A percentile compares a stretch with the other conserved stretches of the same genome.
Evolutionary conservation across 1,139 yeast species (phyloP).

Genomic region (Geotrichum fermentans): DNA sequence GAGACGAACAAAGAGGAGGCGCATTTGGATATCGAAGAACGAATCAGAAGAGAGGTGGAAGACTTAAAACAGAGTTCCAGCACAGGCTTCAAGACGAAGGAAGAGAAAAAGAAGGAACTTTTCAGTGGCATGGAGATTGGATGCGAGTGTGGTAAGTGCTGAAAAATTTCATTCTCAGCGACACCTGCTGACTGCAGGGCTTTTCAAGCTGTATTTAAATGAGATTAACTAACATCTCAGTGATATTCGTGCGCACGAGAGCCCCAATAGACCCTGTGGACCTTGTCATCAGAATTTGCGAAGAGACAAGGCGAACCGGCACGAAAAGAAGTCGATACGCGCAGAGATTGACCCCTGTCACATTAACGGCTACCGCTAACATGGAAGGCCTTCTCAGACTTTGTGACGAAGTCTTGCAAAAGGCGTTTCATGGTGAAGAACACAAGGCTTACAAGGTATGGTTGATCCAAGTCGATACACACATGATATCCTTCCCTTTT

Average conservation of each 20-base stretch:
- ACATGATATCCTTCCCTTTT: no score
- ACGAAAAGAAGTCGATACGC: conserved; percentile 60
- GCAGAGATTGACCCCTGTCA: conserved; percentile 76
- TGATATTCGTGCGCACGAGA: conserved; percentile 71
- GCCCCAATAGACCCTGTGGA: conserved; percentile 73
- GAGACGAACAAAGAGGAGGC: conserved; percentile 36
- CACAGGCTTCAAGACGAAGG: conserved; percentile 28
- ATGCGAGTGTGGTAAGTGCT: conserved; percentile 57
- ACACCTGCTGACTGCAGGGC: background rate
- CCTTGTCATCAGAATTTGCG: conserved; percentile 59
- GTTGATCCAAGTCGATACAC: no score
- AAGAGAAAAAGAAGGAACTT: conserved; percentile 44
- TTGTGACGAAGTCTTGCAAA: conserved; percentile 53
- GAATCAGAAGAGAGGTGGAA: conserved; percentile 62
- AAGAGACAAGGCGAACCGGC: conserved; percentile 49
- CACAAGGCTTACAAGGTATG: conserved; percentile 33
- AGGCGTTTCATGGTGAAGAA: conserved; percentile 59
- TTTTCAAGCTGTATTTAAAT: background rate
- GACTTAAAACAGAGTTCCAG: conserved; percentile 44
- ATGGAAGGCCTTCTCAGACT: conserved; percentile 60
- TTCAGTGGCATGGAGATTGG: conserved; percentile 64
- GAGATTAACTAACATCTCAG: conserved; percentile 20
- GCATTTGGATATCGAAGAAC: conserved; percentile 48
- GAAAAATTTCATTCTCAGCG: background rate
- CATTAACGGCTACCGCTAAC: conserved; percentile 67